phyloP scores from a whole-genome alignment of 169 alveolate species.

The Babesia ovis region DNA sequence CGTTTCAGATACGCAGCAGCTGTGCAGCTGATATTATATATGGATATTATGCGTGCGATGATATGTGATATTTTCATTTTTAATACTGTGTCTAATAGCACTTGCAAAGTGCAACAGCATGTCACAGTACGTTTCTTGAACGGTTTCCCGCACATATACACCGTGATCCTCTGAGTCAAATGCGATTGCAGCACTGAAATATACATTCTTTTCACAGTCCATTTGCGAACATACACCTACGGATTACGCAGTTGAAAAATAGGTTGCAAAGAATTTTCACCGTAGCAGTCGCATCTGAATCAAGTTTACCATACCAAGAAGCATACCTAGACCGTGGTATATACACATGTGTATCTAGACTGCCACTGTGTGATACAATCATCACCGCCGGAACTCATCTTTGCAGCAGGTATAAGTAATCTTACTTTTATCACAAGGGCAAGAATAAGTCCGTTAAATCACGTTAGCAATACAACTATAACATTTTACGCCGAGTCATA shows the following conservation, averaged over 20 bases:
- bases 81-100: neutral
- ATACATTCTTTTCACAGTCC: neutral
- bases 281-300: neutral
- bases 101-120: too few species aligned
- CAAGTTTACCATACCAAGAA: neutral
- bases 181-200: too few species aligned
- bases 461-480: too few species aligned
- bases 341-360: neutral
- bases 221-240: neutral
- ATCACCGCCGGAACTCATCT: neutral
- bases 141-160: too few species aligned
- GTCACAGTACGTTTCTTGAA: too few species aligned
- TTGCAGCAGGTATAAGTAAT: too few species aligned
- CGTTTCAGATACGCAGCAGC: neutral
- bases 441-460: too few species aligned
- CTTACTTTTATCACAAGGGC: too few species aligned
- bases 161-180: too few species aligned
- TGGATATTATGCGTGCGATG: neutral
- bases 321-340: neutral
- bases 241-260: neutral
- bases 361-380: neutral
- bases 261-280: constrained; percentile 1
- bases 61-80: neutral
- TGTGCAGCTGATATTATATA: neutral
- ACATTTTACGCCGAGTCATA: too few species aligned